Conservation (phyloP, 495 filamentous ascomycete genomes). For the Daldinia concentrica region DNA sequence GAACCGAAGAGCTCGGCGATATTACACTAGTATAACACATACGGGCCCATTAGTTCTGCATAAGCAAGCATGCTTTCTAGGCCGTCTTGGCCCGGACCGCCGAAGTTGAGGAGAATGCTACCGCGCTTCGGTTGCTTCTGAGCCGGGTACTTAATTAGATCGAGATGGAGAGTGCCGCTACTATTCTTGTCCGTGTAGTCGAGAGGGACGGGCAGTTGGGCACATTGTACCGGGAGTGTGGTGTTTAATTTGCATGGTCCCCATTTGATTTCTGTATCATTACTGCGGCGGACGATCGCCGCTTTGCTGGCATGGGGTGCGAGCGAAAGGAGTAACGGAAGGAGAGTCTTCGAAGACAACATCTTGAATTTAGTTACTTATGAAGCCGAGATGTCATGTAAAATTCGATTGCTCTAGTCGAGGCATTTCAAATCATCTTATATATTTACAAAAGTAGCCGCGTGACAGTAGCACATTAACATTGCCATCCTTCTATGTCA, state of each 20-base stretch:
- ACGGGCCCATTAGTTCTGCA: slow-evolving; percentile 29
- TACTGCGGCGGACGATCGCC: slow-evolving; percentile 10
- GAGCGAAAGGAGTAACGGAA: slow-evolving; percentile 13
- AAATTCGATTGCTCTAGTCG: neutral
- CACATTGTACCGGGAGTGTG: slow-evolving; percentile 47
- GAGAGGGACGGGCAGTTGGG: slow-evolving; percentile 53
- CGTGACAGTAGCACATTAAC: neutral
- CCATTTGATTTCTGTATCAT: slow-evolving; percentile 17
- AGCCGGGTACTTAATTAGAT: slow-evolving; percentile 49
- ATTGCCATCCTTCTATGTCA: neutral
- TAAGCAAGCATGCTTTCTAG: slow-evolving; percentile 27
- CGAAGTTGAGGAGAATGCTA: slow-evolving; percentile 59
- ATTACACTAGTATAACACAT: slow-evolving; percentile 6
- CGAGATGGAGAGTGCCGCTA: slow-evolving; percentile 46
- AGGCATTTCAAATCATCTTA: neutral
- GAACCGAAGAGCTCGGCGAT: neutral
- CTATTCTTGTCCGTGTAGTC: slow-evolving; percentile 50
- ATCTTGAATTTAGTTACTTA: slow-evolving; percentile 8
- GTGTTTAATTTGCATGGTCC: slow-evolving; percentile 35
- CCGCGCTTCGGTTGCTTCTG: slow-evolving; percentile 47
- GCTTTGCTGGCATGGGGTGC: slow-evolving; percentile 9
- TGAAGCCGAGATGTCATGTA: slow-evolving; percentile 1
- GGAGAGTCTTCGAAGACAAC: slow-evolving; percentile 10
- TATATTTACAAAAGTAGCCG: neutral
- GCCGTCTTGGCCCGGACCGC: slow-evolving; percentile 51